A percentile compares a stretch with the other conserved stretches of the same genome.
These are phyloP conservation scores for Arabis alpina DNA, from an alignment of 345 rosid species.

Conservation along the genomic window DNA sequence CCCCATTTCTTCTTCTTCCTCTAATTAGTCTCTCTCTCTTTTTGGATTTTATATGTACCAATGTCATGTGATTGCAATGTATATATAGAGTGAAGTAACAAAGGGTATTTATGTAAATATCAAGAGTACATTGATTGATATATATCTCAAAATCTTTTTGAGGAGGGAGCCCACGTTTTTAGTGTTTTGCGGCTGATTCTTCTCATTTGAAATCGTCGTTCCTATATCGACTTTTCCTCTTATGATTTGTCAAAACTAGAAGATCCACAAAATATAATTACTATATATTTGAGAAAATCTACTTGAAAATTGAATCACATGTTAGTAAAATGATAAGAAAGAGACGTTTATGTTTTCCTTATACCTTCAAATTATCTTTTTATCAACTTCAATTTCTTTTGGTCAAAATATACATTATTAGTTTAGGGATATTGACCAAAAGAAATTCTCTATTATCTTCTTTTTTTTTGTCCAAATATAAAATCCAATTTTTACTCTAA, in stretches of 20 bases:
- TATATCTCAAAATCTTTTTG: slow-evolving; percentile 18
- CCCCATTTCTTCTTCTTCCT: slow-evolving; percentile 46
- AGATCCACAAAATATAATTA: background rate
- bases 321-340: too few relatives aligned
- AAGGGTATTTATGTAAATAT: slow-evolving; percentile 22
- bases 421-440: too few relatives aligned
- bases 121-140: background rate
- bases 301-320: too few relatives aligned
- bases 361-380: too few relatives aligned
- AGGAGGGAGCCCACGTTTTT: slow-evolving; percentile 39
- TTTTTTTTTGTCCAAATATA: too few relatives aligned
- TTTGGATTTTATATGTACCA: slow-evolving; percentile 15
- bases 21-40: background rate
- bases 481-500: too few relatives aligned
- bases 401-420: too few relatives aligned
- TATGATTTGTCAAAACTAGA: slow-evolving; percentile 18
- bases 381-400: too few relatives aligned
- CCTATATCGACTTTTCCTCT: slow-evolving; percentile 19
- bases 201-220: slow-evolving; percentile 17
- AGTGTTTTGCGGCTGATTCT: slow-evolving; percentile 40
- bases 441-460: too few relatives aligned
- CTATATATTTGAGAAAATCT: background rate
- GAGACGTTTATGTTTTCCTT: too few relatives aligned
- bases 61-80: slow-evolving; percentile 8
- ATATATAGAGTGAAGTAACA: slow-evolving; percentile 12